Evolutionary conservation across 2,329 filamentous ascomycete species (phyloP).

Genomic region (Xylaria hypoxylon): DNA sequence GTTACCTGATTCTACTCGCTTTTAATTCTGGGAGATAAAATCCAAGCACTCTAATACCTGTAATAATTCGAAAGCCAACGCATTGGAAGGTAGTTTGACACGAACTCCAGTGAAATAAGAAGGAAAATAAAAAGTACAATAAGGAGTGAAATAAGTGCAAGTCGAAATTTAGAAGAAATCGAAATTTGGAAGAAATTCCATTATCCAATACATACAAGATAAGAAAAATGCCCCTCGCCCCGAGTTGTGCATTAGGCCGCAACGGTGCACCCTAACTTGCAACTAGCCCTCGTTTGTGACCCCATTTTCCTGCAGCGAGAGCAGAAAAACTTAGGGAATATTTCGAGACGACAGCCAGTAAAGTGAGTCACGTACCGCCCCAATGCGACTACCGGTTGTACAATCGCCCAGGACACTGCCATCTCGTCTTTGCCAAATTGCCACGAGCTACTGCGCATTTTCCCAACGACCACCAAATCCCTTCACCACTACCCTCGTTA

Average conservation of each 20-base stretch:
- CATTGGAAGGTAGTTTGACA: no score
- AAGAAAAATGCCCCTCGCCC: slow-evolving; percentile 35
- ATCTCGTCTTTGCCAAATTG: slow-evolving; percentile 9
- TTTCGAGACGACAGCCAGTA: slow-evolving; percentile 34
- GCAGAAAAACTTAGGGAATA: slow-evolving; percentile 28
- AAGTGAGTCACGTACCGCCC: slow-evolving; percentile 38
- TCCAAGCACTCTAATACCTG: no score
- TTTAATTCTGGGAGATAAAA: no score
- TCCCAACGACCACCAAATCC: slow-evolving; percentile 3
- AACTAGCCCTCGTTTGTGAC: slow-evolving; percentile 27
- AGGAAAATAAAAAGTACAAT: no score
- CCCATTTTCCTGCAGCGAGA: slow-evolving; percentile 32
- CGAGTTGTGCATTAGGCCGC: slow-evolving; percentile 30
- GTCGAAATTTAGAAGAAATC: no score
- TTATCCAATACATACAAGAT: slow-evolving; percentile 12
- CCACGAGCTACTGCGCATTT: background rate
- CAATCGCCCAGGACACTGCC: slow-evolving; percentile 28
- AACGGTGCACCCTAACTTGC: slow-evolving; percentile 30
- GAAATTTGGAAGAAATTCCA: slow-evolving; percentile 4
- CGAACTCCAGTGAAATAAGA: no score
- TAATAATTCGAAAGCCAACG: no score
- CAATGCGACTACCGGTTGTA: slow-evolving; percentile 37
- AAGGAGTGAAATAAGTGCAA: no score
- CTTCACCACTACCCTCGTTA: background rate
- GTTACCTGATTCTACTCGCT: no score